Evolutionary conservation across 2,329 filamentous ascomycete genomes (phyloP).

Genomic region (Exophiala oligosperma): DNA sequence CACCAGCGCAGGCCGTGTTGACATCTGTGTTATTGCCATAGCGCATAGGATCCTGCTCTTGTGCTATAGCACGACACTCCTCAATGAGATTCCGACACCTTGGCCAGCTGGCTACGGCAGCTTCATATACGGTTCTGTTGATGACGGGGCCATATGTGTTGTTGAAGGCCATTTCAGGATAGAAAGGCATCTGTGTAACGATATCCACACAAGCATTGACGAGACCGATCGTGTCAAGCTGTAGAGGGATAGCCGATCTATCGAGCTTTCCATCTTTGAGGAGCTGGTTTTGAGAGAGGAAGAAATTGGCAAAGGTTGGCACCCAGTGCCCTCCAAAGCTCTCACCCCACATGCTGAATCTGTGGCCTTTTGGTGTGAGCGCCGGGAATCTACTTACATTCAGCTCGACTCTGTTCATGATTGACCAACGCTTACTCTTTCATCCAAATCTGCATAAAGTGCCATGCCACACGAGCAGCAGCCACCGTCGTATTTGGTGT

Average conservation of each 20-base stretch:
- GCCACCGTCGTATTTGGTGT: conserved; percentile 40
- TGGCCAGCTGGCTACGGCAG: conserved; percentile 38
- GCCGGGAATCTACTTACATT: conserved; percentile 47
- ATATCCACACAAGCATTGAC: conserved; percentile 51
- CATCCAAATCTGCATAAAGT: conserved; percentile 58
- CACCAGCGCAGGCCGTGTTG: conserved; percentile 38
- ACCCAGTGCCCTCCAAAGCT: conserved; percentile 34
- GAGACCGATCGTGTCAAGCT: conserved; percentile 48
- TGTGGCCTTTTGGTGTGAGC: conserved; percentile 54
- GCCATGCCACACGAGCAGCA: conserved; percentile 52
- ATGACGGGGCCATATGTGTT: conserved; percentile 52
- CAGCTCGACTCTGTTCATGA: neutral
- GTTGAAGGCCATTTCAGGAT: conserved; percentile 49
- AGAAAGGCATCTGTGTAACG: conserved; percentile 44
- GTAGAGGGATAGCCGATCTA: conserved; percentile 23
- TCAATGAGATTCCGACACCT: conserved; percentile 52
- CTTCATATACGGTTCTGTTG: conserved; percentile 43
- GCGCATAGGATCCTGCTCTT: conserved; percentile 44
- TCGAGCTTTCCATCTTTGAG: conserved; percentile 26
- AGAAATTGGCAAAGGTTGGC: conserved; percentile 30
- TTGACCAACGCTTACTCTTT: conserved; percentile 34
- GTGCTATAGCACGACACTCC: conserved; percentile 45
- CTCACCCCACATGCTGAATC: conserved; percentile 29
- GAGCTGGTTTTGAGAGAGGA: conserved; percentile 31
- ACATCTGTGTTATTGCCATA: conserved; percentile 34